A percentile compares a stretch with the other conserved stretches of the same genome.
phyloP scores from a whole-genome alignment of 495 filamentous ascomycete species.

The Aspergillus campestris region DNA sequence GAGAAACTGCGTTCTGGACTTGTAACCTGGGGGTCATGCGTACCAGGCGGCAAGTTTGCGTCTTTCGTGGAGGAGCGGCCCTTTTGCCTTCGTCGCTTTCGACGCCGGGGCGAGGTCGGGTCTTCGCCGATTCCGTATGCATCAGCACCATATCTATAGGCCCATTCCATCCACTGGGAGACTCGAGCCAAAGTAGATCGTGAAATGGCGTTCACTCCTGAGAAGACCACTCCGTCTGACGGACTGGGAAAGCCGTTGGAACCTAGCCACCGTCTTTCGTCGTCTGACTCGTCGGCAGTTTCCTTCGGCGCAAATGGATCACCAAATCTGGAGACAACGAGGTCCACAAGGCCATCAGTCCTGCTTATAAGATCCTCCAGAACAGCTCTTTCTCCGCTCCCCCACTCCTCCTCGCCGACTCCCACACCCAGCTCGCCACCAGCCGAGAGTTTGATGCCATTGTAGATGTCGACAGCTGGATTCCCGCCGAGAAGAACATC shows the following conservation, averaged over 20 bases:
- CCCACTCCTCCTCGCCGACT: constrained; percentile 88
- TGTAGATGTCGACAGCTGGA: constrained; percentile 68
- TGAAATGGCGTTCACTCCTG: constrained; percentile 62
- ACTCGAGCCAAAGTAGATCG: constrained; percentile 56
- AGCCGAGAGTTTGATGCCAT: constrained; percentile 81
- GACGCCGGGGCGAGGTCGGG: constrained; percentile 47
- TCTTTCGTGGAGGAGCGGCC: constrained; percentile 6
- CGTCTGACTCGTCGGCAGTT: neutral
- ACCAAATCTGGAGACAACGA: constrained; percentile 82
- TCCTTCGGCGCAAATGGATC: constrained; percentile 23
- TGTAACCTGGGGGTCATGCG: constrained; percentile 9
- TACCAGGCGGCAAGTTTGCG: neutral
- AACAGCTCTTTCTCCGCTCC: constrained; percentile 84
- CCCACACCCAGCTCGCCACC: constrained; percentile 89
- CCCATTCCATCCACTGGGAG: constrained; percentile 74
- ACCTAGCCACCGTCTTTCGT: constrained; percentile 52
- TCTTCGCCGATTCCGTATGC: constrained; percentile 77
- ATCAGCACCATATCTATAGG: constrained; percentile 67
- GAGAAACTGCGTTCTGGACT: constrained; percentile 21
- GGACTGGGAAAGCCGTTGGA: constrained; percentile 51
- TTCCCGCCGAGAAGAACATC: constrained; percentile 85
- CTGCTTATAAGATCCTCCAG: constrained; percentile 67
- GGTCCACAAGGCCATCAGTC: constrained; percentile 64
- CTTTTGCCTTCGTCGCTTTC: constrained; percentile 25
- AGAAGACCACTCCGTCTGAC: constrained; percentile 76